Conservation (phyloP, 352 stramenopile genomes). For the Pythium sukuiense region DNA sequence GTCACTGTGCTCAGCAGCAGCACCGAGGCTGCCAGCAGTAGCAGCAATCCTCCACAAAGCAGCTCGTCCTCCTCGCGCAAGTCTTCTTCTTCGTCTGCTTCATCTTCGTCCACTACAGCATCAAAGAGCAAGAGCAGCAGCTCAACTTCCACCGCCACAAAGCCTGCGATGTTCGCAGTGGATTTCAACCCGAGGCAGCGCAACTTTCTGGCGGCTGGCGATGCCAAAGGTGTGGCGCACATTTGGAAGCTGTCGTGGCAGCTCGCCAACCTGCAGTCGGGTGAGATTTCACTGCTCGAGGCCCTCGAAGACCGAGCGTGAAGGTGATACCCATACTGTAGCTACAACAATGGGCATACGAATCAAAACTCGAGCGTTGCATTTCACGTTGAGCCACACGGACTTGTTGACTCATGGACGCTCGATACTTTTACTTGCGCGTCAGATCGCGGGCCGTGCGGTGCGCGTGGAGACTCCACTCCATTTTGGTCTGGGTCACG, state of each 20-base stretch:
- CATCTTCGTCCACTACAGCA: background rate
- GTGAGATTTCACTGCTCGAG: conserved; percentile 61
- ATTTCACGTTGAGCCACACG: background rate
- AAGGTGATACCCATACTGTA: background rate
- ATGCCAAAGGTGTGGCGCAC: conserved; percentile 60
- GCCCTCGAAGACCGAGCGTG: conserved; percentile 31
- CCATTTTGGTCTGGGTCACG: conserved; percentile 90
- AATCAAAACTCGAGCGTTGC: conserved; percentile 4
- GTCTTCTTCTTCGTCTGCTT: background rate
- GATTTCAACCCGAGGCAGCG: conserved; percentile 84
- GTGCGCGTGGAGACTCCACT: conserved; percentile 85
- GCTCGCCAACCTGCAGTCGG: conserved; percentile 75
- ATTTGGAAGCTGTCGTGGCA: conserved; percentile 87
- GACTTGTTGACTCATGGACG: background rate
- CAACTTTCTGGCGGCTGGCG: conserved; percentile 79
- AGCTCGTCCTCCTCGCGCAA: background rate
- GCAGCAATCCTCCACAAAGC: background rate
- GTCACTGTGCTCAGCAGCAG: conserved; percentile 41
- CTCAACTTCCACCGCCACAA: conserved; percentile 1
- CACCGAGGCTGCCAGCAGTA: background rate
- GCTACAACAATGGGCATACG: background rate
- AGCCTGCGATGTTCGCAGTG: conserved; percentile 50
- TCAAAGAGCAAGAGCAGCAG: conserved; percentile 10
- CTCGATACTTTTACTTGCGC: conserved; percentile 40
- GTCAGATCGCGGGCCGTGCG: conserved; percentile 76